Percentiles rank a stretch among this genome's conserved stretches.
Evolutionary conservation across 768 basidiomycete species (phyloP).

Genomic region (Sporobolomyces phaffii): DNA sequence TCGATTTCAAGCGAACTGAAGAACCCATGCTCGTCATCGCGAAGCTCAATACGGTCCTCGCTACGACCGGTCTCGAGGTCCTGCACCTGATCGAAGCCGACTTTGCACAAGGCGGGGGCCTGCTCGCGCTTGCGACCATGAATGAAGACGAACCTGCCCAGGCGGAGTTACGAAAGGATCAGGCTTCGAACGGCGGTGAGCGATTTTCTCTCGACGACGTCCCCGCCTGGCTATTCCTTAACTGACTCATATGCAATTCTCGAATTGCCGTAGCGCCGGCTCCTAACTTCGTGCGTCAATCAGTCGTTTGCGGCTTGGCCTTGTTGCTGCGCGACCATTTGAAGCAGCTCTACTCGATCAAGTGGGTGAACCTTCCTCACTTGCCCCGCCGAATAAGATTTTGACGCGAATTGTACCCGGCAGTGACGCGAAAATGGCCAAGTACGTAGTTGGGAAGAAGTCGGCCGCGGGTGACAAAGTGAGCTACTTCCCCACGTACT

Average conservation of each 20-base stretch:
- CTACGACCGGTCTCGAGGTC: conserved; percentile 73
- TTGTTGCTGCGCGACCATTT: conserved; percentile 82
- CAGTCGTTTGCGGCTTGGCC: conserved; percentile 72
- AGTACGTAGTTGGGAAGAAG: conserved; percentile 83
- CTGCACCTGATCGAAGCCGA: conserved; percentile 61
- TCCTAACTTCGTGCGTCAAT: conserved; percentile 46
- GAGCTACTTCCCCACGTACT: conserved; percentile 50
- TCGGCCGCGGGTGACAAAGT: conserved; percentile 75
- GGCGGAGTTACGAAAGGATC: neutral
- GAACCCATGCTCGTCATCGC: conserved; percentile 82
- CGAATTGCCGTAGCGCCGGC: neutral
- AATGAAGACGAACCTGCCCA: conserved; percentile 1
- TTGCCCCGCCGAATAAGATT: no score
- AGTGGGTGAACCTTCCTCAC: conserved; percentile 53
- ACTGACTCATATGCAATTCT: no score
- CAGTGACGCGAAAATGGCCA: conserved; percentile 72
- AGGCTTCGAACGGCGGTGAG: neutral
- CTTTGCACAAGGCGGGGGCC: conserved; percentile 9
- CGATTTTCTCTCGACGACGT: no score
- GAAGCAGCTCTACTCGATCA: conserved; percentile 71
- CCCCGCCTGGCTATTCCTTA: no score
- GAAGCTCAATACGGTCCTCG: conserved; percentile 66
- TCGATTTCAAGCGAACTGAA: conserved; percentile 94
- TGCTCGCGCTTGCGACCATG: conserved; percentile 19
- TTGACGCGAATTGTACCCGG: no score